Evolutionary conservation across 208 protist genomes (phyloP), one percentile per base, ranked within the genome.

Genomic region (Wallacemonas sp.): DNA sequence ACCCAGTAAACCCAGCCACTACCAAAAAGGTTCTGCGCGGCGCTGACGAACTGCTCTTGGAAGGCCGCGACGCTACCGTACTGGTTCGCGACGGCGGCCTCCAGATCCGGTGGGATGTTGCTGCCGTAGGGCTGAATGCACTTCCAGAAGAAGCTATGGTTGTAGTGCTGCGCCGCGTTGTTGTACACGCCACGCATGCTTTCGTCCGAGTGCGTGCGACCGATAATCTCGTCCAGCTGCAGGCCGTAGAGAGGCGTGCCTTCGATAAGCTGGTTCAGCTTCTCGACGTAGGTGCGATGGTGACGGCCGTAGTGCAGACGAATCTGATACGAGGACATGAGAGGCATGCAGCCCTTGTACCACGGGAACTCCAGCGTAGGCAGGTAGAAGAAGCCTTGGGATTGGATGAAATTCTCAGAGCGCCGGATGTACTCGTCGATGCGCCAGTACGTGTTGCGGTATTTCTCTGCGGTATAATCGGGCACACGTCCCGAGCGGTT

Each of bases 81-180:
- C 74, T 94, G 90, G 44, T 68, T 65, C 8, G 68, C 72, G 11
- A 98, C 77, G 12, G 86, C 88, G 1, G 78, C 71, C 30, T 71
- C 71, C 46, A 98, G 68, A 69, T 95, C 91, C 0, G 82, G 82
- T 14, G 89, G 90, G 28, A 96, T 96, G 66, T 93, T 91, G 60
- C 79, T 92, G 46, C 92, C 94, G 66, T 85, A 90, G 31, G 94
- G 94, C 67, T 91, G 78, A 47, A 98, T 86, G 79, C 80, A 89
- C 68, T 96, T 96, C 90, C 90, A 97, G 73, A 85, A 96, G 71
- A 97, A 96, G 72, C 72, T 79, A 77, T 96, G 87, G 69, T 97
- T 96, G 72, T 82, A 97, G 79, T 95, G 88, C 75, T 98, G 94
- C 27, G 93, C 91, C 15, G 90, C 93, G 75, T 96, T 95, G 75